These are phyloP conservation scores for Marvania coccoides DNA, from an alignment of 139 green algal genomes.

Conservation along the genomic window DNA sequence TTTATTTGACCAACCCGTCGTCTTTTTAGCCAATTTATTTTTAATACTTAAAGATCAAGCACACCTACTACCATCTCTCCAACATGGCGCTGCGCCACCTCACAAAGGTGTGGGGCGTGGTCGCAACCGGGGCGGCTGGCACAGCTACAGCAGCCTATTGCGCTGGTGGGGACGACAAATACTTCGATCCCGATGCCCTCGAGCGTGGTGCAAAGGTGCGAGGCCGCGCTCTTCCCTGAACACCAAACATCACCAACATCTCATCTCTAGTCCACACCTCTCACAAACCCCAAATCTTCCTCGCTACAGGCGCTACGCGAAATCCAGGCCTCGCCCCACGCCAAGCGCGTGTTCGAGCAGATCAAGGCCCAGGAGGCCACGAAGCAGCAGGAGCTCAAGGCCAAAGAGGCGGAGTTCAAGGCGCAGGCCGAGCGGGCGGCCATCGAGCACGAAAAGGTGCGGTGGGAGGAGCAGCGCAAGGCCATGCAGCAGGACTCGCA, in stretches of 20 bases:
- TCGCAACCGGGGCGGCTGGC: background rate
- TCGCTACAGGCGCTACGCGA: slow-evolving; percentile 70
- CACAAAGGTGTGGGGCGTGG: background rate
- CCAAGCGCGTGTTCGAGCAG: slow-evolving; percentile 91
- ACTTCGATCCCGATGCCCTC: slow-evolving; percentile 93
- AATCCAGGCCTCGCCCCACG: slow-evolving; percentile 87
- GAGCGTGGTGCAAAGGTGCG: slow-evolving; percentile 84
- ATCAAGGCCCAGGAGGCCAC: slow-evolving; percentile 86
- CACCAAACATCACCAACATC: no score
- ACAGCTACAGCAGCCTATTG: slow-evolving; percentile 13
- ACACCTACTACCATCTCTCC: no score
- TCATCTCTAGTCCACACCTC: background rate
- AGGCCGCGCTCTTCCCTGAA: background rate
- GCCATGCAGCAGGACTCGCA: slow-evolving; percentile 77
- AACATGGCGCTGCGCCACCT: background rate
- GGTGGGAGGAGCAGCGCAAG: slow-evolving; percentile 84
- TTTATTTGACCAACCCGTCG: no score
- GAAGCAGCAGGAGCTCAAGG: slow-evolving; percentile 72
- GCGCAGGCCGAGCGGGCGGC: slow-evolving; percentile 37
- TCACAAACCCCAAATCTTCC: background rate
- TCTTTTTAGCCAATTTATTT: no score
- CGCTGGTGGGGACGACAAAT: slow-evolving; percentile 21
- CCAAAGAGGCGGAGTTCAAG: slow-evolving; percentile 67
- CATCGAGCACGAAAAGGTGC: slow-evolving; percentile 72
- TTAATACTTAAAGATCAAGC: no score